Conservation (phyloP, 768 basidiomycete species). For the Collybiopsis confluens region DNA sequence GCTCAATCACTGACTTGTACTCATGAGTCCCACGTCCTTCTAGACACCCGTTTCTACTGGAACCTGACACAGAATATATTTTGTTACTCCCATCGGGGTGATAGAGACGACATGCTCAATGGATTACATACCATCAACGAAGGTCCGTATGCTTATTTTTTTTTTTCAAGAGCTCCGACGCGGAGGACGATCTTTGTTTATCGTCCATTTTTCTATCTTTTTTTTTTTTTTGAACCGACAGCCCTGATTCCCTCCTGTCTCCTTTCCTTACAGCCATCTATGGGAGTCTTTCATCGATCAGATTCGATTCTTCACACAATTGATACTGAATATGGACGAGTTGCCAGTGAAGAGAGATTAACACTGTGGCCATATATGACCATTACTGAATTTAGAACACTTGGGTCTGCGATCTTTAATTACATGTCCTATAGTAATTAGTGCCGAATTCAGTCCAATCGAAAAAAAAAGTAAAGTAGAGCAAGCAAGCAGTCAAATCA, state of each 20-base stretch:
- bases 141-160: constrained; percentile 33
- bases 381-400: too few relatives aligned
- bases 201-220: too few relatives aligned
- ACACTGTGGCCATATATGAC: too few relatives aligned
- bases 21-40: background rate
- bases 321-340: constrained; percentile 40
- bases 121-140: constrained; percentile 48
- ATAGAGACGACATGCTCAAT: constrained; percentile 14
- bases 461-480: too few relatives aligned
- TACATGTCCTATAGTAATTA: too few relatives aligned
- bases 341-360: background rate
- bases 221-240: too few relatives aligned
- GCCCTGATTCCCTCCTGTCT: too few relatives aligned
- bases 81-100: constrained; percentile 35
- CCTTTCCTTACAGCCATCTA: constrained; percentile 18
- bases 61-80: constrained; percentile 35
- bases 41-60: constrained; percentile 33
- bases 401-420: too few relatives aligned
- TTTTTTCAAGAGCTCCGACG: too few relatives aligned
- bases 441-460: too few relatives aligned
- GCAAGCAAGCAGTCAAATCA: constrained; percentile 3
- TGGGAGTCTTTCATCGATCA: constrained; percentile 30
- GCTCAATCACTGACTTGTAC: background rate
- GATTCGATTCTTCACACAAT: constrained; percentile 35
- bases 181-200: too few relatives aligned